These are phyloP conservation scores for Sphenostylis stenocarpa DNA, from an alignment of 306 rosid species.

Conservation along the genomic window DNA sequence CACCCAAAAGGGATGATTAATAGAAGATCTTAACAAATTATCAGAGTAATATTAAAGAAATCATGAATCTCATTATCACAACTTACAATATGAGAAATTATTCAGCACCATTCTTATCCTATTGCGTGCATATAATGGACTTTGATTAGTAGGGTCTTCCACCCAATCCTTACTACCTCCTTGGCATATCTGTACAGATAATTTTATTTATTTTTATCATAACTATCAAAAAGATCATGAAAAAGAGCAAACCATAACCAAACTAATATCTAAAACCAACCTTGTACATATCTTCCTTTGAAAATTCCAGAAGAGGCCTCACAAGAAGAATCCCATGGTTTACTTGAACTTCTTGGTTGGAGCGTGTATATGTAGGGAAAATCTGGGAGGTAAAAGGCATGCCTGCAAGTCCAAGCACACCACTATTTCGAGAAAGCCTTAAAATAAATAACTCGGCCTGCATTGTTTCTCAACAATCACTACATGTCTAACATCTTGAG, in stretches of 20 bases:
- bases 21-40: conserved; percentile 15
- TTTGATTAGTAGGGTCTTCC: conserved; percentile 92
- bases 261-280: conserved; percentile 40
- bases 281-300: conserved; percentile 89
- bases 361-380: conserved; percentile 55
- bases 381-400: conserved; percentile 82
- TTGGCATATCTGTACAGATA: conserved; percentile 65
- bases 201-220: background rate
- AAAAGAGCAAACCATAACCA: background rate
- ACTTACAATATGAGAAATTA: conserved; percentile 67
- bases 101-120: conserved; percentile 72
- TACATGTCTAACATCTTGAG: conserved; percentile 48
- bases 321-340: conserved; percentile 68
- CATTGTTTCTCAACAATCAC: conserved; percentile 64
- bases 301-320: conserved; percentile 80
- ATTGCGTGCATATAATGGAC: conserved; percentile 71
- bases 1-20: background rate
- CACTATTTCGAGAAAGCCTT: conserved; percentile 87
- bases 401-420: conserved; percentile 98
- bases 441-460: conserved; percentile 96
- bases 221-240: background rate
- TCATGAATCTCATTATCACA: conserved; percentile 16
- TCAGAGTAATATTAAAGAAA: background rate
- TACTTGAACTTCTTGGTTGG: conserved; percentile 36
- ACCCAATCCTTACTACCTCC: conserved; percentile 73